Evolutionary conservation across 1,284 basidiomycete genomes (phyloP).

Genomic region (Cutaneotrichosporon dermatis): DNA sequence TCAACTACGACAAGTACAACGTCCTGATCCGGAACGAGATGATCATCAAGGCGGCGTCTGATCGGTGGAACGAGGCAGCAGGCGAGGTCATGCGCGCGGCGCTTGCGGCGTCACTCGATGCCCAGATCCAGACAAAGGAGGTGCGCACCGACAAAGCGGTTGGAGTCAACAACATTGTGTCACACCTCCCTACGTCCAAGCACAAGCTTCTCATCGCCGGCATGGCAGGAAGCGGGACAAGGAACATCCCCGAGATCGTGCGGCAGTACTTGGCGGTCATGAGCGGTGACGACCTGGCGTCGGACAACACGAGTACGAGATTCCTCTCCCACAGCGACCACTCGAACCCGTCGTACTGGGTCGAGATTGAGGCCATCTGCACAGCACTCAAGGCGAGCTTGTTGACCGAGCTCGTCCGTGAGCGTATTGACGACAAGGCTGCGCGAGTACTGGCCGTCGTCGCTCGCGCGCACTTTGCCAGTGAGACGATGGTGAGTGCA

Average conservation of each 20-base stretch:
- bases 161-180: constrained; percentile 31
- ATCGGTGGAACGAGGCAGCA: constrained; percentile 71
- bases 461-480: constrained; percentile 85
- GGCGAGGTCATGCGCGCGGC: constrained; percentile 66
- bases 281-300: constrained; percentile 34
- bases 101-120: constrained; percentile 63
- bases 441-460: constrained; percentile 79
- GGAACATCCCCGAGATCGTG: constrained; percentile 30
- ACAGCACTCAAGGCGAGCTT: constrained; percentile 66
- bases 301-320: constrained; percentile 27
- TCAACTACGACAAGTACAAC: constrained; percentile 85
- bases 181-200: constrained; percentile 22
- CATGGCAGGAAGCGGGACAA: constrained; percentile 24
- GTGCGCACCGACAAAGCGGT: constrained; percentile 28
- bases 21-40: constrained; percentile 82
- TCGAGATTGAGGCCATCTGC: constrained; percentile 76
- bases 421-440: constrained; percentile 79
- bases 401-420: constrained; percentile 73
- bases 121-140: constrained; percentile 50
- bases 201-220: constrained; percentile 31
- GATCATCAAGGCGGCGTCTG: constrained; percentile 65
- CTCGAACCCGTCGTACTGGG: constrained; percentile 56
- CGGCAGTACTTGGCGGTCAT: constrained; percentile 37
- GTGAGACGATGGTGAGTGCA: constrained; percentile 77
- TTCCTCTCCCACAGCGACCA: constrained; percentile 59